Percentiles rank a stretch among this genome's conserved stretches.
Evolutionary conservation across 1,139 yeast genomes (phyloP).

Genomic region (Pichia sp.): DNA sequence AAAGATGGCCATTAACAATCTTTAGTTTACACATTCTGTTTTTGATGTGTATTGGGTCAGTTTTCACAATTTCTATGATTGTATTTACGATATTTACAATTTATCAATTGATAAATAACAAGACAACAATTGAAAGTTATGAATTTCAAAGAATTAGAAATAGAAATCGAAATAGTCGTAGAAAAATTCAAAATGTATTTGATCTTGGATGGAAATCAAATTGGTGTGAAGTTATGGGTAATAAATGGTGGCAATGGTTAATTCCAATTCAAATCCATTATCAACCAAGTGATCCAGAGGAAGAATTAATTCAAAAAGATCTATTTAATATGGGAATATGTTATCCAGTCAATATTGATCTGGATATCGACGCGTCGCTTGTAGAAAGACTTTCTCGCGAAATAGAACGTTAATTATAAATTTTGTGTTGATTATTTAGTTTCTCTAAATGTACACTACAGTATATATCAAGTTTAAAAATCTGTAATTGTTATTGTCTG

Average conservation of each 20-base stretch:
- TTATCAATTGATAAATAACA: constrained; percentile 54
- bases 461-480: too few species aligned
- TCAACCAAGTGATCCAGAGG: too few species aligned
- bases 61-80: constrained; percentile 51
- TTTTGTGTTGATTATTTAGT: too few species aligned
- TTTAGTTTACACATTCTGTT: constrained; percentile 58
- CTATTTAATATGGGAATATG: neutral
- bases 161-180: constrained; percentile 12
- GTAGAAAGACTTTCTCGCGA: neutral
- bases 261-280: neutral
- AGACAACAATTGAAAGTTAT: constrained; percentile 78
- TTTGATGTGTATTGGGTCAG: constrained; percentile 56
- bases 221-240: constrained; percentile 72
- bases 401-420: neutral
- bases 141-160: constrained; percentile 51
- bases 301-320: neutral
- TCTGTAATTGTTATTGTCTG: too few species aligned
- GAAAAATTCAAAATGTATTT: constrained; percentile 48
- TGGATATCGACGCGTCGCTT: neutral
- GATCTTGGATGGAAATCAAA: constrained; percentile 62
- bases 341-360: neutral
- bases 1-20: constrained; percentile 29
- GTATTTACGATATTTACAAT: constrained; percentile 55
- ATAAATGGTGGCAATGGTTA: constrained; percentile 56
- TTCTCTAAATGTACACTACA: too few species aligned